These are phyloP conservation scores for Leersia perrieri DNA, from an alignment of 176 grass and related monocot species.

Conservation along the genomic window DNA sequence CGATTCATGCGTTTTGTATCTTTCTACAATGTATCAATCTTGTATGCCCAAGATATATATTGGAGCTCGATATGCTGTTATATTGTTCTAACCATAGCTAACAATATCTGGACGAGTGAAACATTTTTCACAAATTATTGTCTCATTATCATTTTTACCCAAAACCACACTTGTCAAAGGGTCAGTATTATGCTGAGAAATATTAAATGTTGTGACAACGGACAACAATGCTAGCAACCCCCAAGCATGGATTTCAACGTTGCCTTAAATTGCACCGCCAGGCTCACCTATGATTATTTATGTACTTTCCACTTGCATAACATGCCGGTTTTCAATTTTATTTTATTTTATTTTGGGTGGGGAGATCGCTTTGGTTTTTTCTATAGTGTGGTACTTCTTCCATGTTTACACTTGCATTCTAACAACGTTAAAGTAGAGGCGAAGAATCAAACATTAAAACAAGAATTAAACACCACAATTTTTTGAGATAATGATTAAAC, in stretches of 20 bases:
- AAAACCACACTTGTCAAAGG: background rate
- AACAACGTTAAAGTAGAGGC: background rate
- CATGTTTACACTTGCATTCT: too few species aligned
- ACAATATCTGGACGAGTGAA: too few species aligned
- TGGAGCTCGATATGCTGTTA: too few species aligned
- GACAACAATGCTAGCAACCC: background rate
- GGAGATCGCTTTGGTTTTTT: background rate
- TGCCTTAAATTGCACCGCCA: background rate
- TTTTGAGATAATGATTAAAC: too few species aligned
- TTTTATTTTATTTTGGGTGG: too few species aligned
- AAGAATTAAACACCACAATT: background rate
- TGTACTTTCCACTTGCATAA: background rate
- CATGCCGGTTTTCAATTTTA: background rate
- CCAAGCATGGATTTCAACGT: background rate
- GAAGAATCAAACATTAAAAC: too few species aligned
- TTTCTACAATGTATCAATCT: too few species aligned
- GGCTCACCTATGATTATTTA: background rate
- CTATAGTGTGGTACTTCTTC: background rate
- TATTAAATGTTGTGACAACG: background rate
- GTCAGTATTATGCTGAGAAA: background rate
- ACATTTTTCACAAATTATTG: background rate
- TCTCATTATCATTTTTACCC: background rate
- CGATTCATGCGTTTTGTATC: too few species aligned
- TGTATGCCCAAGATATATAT: too few species aligned
- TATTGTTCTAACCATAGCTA: too few species aligned